Evolutionary conservation across 2,329 filamentous ascomycete genomes (phyloP), one percentile per base, ranked within the genome.

Genomic region (Chaetomium globosum): DNA sequence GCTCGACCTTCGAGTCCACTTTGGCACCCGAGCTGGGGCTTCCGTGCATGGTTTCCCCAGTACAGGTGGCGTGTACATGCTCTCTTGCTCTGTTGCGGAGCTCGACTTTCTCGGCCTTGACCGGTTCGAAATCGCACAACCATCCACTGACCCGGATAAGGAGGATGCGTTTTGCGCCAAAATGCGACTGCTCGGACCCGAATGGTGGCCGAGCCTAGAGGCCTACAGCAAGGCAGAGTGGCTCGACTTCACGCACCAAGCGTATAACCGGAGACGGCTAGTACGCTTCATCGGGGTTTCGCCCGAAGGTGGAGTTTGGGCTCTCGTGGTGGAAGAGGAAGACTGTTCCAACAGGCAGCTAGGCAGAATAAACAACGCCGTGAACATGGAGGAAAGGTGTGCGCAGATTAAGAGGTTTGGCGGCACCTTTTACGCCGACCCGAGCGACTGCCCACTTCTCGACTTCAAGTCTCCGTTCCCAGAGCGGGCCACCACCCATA

Each of bases 91-190:
- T 7, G 33, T 16, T 1, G 33, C 48, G 23, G 59, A 61, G 51
- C 49, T 61, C 19, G 59, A 55, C 5, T 61, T 61, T 55, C 59
- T 61, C 51, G 59, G 59, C 36, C 9, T 61, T 2, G 51, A 49
- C 59, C 59, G 33, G 13, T 61, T 61, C n/a, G 59, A 61, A 19
- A 21, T 51, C 10, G 51, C 59, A 1, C 36, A 7, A 4, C 59
- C 19, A n/a, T 55, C 59, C 51, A 8, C 4, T 19, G 36, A 36
- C 26, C 49, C 48, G 23, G 59, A 26, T 4, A 51, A 55, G 9
- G 51, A 61, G 26, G 59, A 61, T 31, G 10, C 48, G 5, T 30
- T 60, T 3, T 60, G 58, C 31, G 58, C 46, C 21, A 23, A 30
- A 23, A 23, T 60, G 48, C 58, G 58, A 39, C 30, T 60, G 48